Evolutionary conservation across 805 yeast species (phyloP), one percentile per base, ranked within the genome.

Genomic region (Yarrowia osloensis): DNA sequence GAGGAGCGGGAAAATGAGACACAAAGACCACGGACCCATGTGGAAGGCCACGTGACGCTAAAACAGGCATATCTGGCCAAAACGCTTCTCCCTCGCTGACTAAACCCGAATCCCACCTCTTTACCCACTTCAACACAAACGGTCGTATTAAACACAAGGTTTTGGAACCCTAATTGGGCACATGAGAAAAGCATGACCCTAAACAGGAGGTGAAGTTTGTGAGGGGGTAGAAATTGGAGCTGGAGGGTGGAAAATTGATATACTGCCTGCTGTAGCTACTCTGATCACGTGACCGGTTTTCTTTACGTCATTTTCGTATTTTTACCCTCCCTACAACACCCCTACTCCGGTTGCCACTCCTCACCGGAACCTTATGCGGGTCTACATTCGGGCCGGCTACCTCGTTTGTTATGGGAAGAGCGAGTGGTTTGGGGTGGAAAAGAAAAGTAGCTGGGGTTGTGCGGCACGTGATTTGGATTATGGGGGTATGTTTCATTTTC

Each of bases 111-210:
- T n/a, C n/a, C n/a, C n/a, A n/a, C n/a, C n/a, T n/a, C n/a, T n/a
- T n/a, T n/a, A n/a, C n/a, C n/a, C n/a, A n/a, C n/a, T n/a, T n/a
- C 40, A 35, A 19, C 40, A 15, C 40, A 35, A 35, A 31, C 55
- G 26, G 44, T 54, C 46, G 62, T 37, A 39, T 54, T 54, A 54
- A 37, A 54, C 62, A 54, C 35, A 54, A 54, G 46, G 62, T 54
- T 54, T 37, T 5, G n/a, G 21, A 54, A 54, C 62, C 62, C 57
- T 54, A 54, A 54, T 54, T 54, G 62, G 62, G 57, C 57, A 54
- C 62, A 54, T 54, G 62, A 39, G 62, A 28, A 54, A 54, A 54
- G 62, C 46, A 54, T 54, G 62, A 54, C 62, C 62, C 31, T 35
- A 54, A 54, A 26, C 44, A 37, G 46, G 46, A 54, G 46, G 26